Evolutionary conservation across 331 rosid species (phyloP).

Genomic region (Quercus tomentella): DNA sequence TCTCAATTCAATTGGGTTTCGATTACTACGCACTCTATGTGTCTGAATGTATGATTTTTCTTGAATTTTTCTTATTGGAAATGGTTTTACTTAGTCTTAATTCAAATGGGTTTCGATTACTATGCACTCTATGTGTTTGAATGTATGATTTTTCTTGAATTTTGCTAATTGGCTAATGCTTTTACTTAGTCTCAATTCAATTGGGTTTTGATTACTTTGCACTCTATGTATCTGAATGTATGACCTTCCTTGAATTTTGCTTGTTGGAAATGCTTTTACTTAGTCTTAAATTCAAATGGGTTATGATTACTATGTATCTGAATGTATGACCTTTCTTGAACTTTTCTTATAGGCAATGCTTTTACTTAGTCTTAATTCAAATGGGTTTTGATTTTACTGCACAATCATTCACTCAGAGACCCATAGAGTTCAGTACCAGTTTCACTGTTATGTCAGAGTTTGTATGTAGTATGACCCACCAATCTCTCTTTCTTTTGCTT

Average conservation of each 20-base stretch:
- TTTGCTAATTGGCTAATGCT: too few species aligned
- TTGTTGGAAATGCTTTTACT: background rate
- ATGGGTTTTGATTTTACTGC: background rate
- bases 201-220: too few species aligned
- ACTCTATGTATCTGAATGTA: background rate
- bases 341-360: background rate
- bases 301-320: background rate
- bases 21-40: background rate
- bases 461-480: background rate
- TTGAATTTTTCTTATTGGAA: background rate
- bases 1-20: too few species aligned
- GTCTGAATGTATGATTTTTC: background rate
- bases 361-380: background rate
- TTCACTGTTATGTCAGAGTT: background rate
- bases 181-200: too few species aligned
- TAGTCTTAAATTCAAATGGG: background rate
- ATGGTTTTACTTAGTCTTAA: constrained; percentile 4
- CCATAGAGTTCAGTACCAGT: background rate
- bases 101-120: background rate
- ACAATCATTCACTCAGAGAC: background rate
- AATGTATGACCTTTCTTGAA: background rate
- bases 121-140: background rate
- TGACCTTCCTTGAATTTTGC: background rate
- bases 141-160: too few species aligned
- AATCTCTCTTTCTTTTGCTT: background rate